A percentile compares a stretch with the other conserved stretches of the same genome.
Conservation (phyloP, 331 rosid species). For the Telfairia occidentalis region DNA sequence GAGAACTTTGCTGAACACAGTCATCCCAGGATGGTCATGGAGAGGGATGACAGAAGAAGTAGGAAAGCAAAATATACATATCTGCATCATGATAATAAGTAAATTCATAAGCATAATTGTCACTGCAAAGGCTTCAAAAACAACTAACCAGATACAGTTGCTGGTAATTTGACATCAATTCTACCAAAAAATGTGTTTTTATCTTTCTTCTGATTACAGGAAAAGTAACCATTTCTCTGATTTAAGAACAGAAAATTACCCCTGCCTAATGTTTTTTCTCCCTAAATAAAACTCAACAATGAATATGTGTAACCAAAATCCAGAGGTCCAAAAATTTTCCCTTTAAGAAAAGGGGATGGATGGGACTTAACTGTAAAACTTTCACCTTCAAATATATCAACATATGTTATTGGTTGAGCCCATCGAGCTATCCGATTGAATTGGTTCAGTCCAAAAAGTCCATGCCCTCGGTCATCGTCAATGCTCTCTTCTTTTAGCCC, state of each 20-base stretch:
- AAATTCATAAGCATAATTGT: background rate
- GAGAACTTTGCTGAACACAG: constrained; percentile 85
- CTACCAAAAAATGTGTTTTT: background rate
- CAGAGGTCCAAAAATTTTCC: background rate
- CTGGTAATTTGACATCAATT: constrained; percentile 1
- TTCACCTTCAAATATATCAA: constrained; percentile 57
- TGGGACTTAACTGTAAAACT: constrained; percentile 60
- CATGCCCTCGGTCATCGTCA: constrained; percentile 82
- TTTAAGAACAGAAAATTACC: background rate
- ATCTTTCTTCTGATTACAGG: background rate
- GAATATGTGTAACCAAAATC: background rate
- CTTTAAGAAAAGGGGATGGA: background rate
- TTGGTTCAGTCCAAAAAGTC: constrained; percentile 42
- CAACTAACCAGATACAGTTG: background rate
- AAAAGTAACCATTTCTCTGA: background rate
- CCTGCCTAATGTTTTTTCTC: background rate
- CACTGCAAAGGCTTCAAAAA: background rate
- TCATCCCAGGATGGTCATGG: constrained; percentile 95
- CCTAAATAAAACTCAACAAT: background rate
- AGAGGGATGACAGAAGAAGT: constrained; percentile 84
- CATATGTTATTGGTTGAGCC: constrained; percentile 83
- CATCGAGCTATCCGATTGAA: constrained; percentile 55
- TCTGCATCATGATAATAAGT: constrained; percentile 34
- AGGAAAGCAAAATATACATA: constrained; percentile 83
- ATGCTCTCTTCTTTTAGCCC: constrained; percentile 58